Conservation (phyloP, 768 basidiomycete genomes). For the Fibroporia radiculosa region DNA sequence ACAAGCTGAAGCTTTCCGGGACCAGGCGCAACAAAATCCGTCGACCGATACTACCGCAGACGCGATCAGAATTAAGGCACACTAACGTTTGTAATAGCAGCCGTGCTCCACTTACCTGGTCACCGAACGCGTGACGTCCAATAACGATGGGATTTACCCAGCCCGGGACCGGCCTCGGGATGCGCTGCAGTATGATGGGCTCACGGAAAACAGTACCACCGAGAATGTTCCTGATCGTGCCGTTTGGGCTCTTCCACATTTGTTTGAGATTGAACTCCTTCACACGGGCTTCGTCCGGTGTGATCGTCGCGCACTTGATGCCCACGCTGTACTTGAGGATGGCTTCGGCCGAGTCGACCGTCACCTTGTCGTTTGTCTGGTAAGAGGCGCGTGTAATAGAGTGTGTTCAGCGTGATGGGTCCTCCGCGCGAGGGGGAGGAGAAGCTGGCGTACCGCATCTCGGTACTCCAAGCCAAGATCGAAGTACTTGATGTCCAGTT, state of each 20-base stretch:
- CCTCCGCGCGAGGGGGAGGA: neutral
- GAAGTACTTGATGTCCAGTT: constrained; percentile 97
- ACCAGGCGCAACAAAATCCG: constrained; percentile 86
- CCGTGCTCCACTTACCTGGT: constrained; percentile 72
- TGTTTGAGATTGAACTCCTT: constrained; percentile 96
- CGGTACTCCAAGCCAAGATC: constrained; percentile 94
- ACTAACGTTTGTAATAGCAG: no score
- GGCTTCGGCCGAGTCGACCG: constrained; percentile 88
- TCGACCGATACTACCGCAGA: constrained; percentile 69
- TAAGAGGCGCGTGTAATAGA: neutral
- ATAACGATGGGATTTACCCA: constrained; percentile 97
- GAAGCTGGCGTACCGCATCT: constrained; percentile 52
- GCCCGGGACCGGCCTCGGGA: constrained; percentile 92
- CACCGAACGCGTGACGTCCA: constrained; percentile 95
- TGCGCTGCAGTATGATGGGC: constrained; percentile 85
- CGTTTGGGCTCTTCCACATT: constrained; percentile 98
- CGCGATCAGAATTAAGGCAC: neutral
- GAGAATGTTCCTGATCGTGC: constrained; percentile 96
- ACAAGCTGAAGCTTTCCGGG: constrained; percentile 92
- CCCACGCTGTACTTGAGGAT: constrained; percentile 93
- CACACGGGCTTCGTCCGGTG: constrained; percentile 94
- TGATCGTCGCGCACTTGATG: constrained; percentile 99
- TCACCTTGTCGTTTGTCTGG: constrained; percentile 90
- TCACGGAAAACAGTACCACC: constrained; percentile 99
- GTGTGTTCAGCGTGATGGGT: neutral